These are phyloP conservation scores for Colletotrichum higginsianum DNA, from an alignment of 2,329 filamentous ascomycete species.

Conservation along the genomic window DNA sequence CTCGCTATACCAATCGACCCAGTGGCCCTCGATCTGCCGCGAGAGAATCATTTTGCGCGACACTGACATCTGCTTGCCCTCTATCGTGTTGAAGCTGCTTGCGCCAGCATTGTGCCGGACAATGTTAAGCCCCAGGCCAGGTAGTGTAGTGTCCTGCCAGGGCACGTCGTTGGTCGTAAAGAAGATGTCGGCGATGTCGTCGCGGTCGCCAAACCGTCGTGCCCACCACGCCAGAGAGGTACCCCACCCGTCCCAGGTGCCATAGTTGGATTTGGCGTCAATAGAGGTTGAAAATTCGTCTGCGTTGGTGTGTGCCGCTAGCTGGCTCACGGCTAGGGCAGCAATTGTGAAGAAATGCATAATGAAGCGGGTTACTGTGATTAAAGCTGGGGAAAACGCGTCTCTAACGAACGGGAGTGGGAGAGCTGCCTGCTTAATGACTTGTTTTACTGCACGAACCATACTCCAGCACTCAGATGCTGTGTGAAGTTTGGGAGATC, in stretches of 20 bases:
- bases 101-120: conserved; percentile 61
- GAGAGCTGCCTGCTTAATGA: too few relatives aligned
- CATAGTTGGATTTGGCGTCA: conserved; percentile 51
- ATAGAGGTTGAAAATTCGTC: conserved; percentile 29
- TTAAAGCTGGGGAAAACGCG: too few relatives aligned
- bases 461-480: too few relatives aligned
- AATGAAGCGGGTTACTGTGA: too few relatives aligned
- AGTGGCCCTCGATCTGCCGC: conserved; percentile 58
- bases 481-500: too few relatives aligned
- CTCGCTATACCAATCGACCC: conserved; percentile 54
- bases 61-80: conserved; percentile 52
- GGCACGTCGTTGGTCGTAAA: conserved; percentile 53
- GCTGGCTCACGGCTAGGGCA: conserved; percentile 21
- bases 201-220: conserved; percentile 55
- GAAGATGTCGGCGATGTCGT: conserved; percentile 59
- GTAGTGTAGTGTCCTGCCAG: conserved; percentile 50
- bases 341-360: conserved; percentile 28
- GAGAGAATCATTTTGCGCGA: conserved; percentile 56
- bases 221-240: conserved; percentile 62
- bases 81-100: conserved; percentile 53
- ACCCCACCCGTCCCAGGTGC: conserved; percentile 62
- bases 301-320: not conserved
- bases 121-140: conserved; percentile 59
- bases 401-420: too few relatives aligned
- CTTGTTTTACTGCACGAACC: too few relatives aligned